Base-by-base conservation (phyloP, 225 moss, liverwort and hornwort species). In the Thuidium tamariscinum region DNA sequence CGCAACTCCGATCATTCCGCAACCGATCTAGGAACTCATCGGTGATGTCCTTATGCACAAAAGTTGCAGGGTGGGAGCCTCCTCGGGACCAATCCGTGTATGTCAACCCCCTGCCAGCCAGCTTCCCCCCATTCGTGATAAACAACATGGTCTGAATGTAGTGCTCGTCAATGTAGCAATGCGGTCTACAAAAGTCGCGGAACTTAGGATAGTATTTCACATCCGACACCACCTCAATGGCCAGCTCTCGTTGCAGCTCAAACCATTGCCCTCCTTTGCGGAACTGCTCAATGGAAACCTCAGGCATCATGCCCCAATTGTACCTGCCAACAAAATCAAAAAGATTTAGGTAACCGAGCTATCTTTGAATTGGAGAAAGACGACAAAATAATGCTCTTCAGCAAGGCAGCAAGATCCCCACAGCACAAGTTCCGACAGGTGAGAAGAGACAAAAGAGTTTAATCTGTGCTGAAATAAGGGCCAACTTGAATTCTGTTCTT, bases 191-290 rank as follows among this genome's bases (percentile, higher is more conserved):
- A 13, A 93, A 94, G 74, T 91, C 91, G 39, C 94, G 87, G 75
- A 94, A 90, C 87, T 94, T 94, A 65, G 87, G 84, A 49, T 94
- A 94, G n/a, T 89, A 94, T 63, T 90, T 94, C 71, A 91, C 90
- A 76, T 94, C 94, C 21, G 94, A 84, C 81, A 94, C 90, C 29
- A 93, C 84, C 68, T 82, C 92, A 15, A 91, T 34, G 19, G 94
- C 94, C 41, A 90, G 94, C 25, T 94, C 87, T 51, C 94, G 86
- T n/a, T 90, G 89, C 18, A 94, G 52, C 74, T 94, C 94, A 52
- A 94, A 94, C 94, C 94, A 94, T 30, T 94, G 94, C 79, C 94
- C 87, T 86, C 94, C 94, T 54, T 94, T 94, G 49, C 94, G 90
- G 86, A 93, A 94, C 87, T 93, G 92, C n/a, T 94, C 90, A 5